phyloP scores from a whole-genome alignment of 2,329 filamentous ascomycete species.

The Phialocephala subalpina region DNA sequence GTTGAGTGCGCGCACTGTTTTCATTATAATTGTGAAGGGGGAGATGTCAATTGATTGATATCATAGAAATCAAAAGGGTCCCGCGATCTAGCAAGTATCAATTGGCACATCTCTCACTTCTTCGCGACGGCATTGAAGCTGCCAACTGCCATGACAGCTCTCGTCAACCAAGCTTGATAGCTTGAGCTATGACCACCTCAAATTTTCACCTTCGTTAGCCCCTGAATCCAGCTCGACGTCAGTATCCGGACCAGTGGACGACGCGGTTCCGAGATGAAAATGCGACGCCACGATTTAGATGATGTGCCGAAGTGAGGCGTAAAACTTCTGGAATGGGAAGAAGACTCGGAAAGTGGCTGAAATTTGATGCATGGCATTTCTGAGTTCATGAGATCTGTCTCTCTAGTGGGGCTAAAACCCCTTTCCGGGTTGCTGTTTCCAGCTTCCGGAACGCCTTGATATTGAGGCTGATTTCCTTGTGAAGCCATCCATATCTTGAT shows the following conservation, averaged over 20 bases:
- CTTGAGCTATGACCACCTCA: too few species aligned
- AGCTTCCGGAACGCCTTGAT: neutral
- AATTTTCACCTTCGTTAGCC: too few species aligned
- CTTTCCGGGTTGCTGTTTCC: neutral
- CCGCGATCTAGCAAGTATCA: neutral
- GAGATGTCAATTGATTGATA: neutral
- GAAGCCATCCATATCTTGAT: too few species aligned
- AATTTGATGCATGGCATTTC: neutral
- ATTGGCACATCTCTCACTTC: neutral
- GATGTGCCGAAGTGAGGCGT: constrained; percentile 3
- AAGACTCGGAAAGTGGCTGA: neutral
- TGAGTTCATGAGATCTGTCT: neutral
- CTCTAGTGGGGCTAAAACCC: neutral
- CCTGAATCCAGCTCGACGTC: too few species aligned
- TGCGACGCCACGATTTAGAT: constrained; percentile 4
- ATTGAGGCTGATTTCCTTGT: neutral
- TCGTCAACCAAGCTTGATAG: too few species aligned
- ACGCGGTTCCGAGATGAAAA: too few species aligned
- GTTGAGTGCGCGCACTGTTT: neutral
- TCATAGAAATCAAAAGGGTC: neutral
- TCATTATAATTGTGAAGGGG: neutral
- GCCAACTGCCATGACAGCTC: neutral
- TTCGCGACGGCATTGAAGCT: neutral
- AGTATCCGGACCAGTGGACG: too few species aligned
- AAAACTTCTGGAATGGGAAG: neutral